Conservation (phyloP, 495 filamentous ascomycete species). For the Chaetomidium leptoderma region DNA sequence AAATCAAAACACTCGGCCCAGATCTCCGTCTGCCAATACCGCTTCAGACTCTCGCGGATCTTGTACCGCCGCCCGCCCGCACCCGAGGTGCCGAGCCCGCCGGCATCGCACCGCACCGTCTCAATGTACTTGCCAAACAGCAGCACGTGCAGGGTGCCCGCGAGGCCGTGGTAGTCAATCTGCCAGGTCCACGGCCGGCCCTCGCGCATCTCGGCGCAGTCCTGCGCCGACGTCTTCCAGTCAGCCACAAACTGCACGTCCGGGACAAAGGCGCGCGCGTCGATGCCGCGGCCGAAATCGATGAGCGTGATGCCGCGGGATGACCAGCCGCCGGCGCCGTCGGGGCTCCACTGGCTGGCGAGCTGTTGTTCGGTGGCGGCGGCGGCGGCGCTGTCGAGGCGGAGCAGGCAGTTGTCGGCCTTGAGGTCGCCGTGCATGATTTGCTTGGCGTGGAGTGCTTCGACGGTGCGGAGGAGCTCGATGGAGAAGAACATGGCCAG, state of each 20-base stretch:
- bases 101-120: constrained; percentile 55
- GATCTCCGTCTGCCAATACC: constrained; percentile 93
- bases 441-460: constrained; percentile 72
- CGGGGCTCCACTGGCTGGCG: constrained; percentile 58
- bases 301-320: constrained; percentile 79
- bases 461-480: constrained; percentile 85
- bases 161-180: constrained; percentile 89
- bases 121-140: constrained; percentile 95
- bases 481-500: constrained; percentile 93
- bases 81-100: constrained; percentile 39
- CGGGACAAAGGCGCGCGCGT: constrained; percentile 76
- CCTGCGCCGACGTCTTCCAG: constrained; percentile 77
- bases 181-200: constrained; percentile 92
- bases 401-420: constrained; percentile 88
- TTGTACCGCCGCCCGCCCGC: constrained; percentile 54
- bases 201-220: constrained; percentile 94
- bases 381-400: constrained; percentile 55
- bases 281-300: constrained; percentile 92
- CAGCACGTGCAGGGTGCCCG: constrained; percentile 77
- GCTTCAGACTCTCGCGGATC: constrained; percentile 73
- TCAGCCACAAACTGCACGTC: constrained; percentile 88
- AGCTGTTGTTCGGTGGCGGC: constrained; percentile 24
- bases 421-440: constrained; percentile 94
- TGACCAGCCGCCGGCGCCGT: constrained; percentile 73
- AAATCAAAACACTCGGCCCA: constrained; percentile 83